A percentile compares a stretch with the other conserved stretches of the same genome.
phyloP scores from a whole-genome alignment of 78 protist genomes.

The Cyanophora paradoxa region DNA sequence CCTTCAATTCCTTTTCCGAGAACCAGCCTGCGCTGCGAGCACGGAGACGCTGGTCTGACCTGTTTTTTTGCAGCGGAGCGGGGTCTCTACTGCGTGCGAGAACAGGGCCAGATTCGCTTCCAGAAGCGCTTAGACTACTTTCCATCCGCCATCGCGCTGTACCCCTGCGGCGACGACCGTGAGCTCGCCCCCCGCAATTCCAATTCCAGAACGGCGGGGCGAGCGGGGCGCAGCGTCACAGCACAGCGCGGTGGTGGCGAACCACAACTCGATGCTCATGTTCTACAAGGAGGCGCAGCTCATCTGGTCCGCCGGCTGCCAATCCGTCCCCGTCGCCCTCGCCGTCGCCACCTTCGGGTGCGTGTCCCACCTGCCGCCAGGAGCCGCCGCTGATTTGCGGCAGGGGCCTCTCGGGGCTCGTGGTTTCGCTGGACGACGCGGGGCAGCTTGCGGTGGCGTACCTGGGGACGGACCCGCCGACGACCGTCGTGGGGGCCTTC shows the following conservation, averaged over 20 bases:
- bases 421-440: background rate
- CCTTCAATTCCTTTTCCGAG: background rate
- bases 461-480: conserved; percentile 51
- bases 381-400: too few relatives aligned
- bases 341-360: background rate
- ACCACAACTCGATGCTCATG: background rate
- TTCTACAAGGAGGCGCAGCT: background rate
- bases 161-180: background rate
- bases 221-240: background rate
- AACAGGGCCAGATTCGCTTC: conserved; percentile 14
- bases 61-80: too few relatives aligned
- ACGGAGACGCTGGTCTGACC: too few relatives aligned
- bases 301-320: conserved; percentile 7
- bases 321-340: conserved; percentile 16
- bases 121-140: conserved; percentile 29
- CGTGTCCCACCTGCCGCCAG: background rate
- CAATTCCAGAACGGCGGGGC: background rate
- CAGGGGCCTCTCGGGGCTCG: too few relatives aligned
- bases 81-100: conserved; percentile 13
- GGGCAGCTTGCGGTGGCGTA: conserved; percentile 15
- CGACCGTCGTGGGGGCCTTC: background rate
- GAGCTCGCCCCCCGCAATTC: too few relatives aligned
- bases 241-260: background rate
- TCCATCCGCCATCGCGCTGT: background rate
- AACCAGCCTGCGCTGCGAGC: background rate